Evolutionary conservation across 164 flowering plant species (phyloP).

Genomic region (Umbellularia californica): DNA sequence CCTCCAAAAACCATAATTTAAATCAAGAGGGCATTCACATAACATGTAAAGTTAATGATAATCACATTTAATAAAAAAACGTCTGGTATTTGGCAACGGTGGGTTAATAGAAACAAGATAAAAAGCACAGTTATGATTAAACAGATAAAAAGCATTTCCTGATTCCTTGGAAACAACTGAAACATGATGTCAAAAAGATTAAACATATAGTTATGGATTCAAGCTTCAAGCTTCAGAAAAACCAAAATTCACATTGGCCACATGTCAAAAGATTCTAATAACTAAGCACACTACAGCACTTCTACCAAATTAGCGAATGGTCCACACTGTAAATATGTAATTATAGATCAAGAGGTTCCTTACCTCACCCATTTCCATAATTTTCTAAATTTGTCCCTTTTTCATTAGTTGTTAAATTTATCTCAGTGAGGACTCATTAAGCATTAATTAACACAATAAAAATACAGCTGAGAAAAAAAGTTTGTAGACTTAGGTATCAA

Average conservation of each 20-base stretch:
- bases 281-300: background rate
- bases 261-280: background rate
- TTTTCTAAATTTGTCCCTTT: background rate
- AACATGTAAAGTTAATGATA: too few species aligned
- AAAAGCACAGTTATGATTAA: too few species aligned
- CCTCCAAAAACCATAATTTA: too few species aligned
- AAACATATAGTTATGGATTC: background rate
- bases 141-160: background rate
- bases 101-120: too few species aligned
- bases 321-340: too few species aligned
- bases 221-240: background rate
- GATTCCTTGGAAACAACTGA: background rate
- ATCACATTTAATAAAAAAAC: too few species aligned
- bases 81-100: too few species aligned
- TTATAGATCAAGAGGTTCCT: background rate
- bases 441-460: background rate
- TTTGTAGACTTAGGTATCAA: background rate
- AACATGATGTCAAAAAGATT: background rate
- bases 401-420: too few species aligned
- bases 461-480: too few species aligned
- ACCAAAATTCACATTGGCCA: background rate
- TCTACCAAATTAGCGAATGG: background rate
- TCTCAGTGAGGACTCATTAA: background rate
- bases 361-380: background rate
- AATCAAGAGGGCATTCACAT: too few species aligned